Evolutionary conservation across 2,329 filamentous ascomycete species (phyloP), one percentile per base, ranked within the genome.

Genomic region (Aspergillus fumigatus): DNA sequence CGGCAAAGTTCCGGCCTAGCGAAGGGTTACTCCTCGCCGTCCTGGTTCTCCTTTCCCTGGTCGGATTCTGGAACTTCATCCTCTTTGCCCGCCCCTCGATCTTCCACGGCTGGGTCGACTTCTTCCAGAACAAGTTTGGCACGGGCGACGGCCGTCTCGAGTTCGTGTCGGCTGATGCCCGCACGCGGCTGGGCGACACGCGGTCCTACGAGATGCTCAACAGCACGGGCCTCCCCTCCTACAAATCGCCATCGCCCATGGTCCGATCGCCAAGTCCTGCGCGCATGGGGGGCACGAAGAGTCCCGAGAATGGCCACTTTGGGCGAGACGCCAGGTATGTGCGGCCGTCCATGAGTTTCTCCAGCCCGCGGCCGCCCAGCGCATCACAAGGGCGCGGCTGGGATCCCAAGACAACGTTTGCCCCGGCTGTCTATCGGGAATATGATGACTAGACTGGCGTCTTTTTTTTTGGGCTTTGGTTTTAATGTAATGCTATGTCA

Each of bases 101-200:
- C 87, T 79, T 95, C 54, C 83, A 80, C 3, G 94, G 89, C 60
- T 99, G 94, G 94, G 64, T 79, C 45, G 86, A 95, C 26, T 75
- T 92, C 45, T 73, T 86, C 62, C 77, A 73, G 54, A 71, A 74
- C 40, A 68, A 78, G 50, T 75, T 84, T 58, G 73, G 76, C 23
- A 72, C 70, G 19, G 43, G 14, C 43, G 21, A 25, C 4, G 43
- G 10, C 38, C 74, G 77, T 57, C 84, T 88, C 65, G 93, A 97
- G 72, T 97, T 97, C 66, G 89, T 96, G 61, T 95, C 90, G 41
- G 87, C 89, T 48, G 93, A 97, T 70, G 91, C 92, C 49, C 83
- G 83, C 65, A 80, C 84, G 58, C 73, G 81, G 57, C 85, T 85
- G 62, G 81, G 83, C 72, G 84, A 87, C 65, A 80, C 79, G 71